These are phyloP conservation scores for Fusarium sp. DNA, from an alignment of 2,329 filamentous ascomycete species.

Conservation along the genomic window DNA sequence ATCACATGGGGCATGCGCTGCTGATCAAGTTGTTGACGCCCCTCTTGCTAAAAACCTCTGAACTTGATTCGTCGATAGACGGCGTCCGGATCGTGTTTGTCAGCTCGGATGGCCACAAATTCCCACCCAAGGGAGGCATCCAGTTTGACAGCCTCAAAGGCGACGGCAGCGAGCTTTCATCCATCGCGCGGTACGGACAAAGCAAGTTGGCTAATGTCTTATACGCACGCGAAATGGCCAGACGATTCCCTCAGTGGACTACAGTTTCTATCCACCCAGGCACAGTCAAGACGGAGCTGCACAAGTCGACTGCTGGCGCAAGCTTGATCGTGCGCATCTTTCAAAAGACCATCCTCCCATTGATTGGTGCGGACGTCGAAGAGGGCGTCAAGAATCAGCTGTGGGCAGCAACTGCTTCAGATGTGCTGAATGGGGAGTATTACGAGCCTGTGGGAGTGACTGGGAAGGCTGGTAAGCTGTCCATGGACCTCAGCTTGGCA, in stretches of 20 bases:
- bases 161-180: background rate
- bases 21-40: background rate
- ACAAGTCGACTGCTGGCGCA: background rate
- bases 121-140: background rate
- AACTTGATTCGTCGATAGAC: background rate
- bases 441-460: background rate
- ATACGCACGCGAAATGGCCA: background rate
- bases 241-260: background rate
- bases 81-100: background rate
- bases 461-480: background rate
- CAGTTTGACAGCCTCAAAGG: background rate
- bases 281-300: background rate
- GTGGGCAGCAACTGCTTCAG: background rate
- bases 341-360: background rate
- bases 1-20: background rate
- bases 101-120: background rate
- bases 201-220: background rate
- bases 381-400: conserved; percentile 1
- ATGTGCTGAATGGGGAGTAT: background rate
- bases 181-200: background rate
- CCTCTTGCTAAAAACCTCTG: background rate
- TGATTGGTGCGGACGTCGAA: background rate
- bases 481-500: background rate
- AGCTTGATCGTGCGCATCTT: background rate
- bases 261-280: background rate